Evolutionary conservation across 257 asterid species (phyloP), one percentile per base, ranked within the genome.

Genomic region (Ilex asprella): DNA sequence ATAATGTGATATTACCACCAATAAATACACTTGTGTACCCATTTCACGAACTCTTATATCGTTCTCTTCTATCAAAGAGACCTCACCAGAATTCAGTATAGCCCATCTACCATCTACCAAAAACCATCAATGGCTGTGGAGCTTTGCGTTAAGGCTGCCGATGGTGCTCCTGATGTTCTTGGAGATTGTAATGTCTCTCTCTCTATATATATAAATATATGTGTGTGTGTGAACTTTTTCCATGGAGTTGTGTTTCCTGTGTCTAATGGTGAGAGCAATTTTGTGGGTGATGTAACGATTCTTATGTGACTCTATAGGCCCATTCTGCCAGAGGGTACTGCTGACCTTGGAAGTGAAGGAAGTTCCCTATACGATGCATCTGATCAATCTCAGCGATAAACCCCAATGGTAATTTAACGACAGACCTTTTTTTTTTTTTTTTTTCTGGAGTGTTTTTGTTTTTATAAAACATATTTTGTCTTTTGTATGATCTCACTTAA

Each of bases 281-380:
- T 44, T 44, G 50, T 46, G 66, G n/a, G 12, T 62, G 31, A 46
- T 7, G 58, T 49, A 16, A 41, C 11, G 8, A 16, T 12, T 63
- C 76, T 69, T 50, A 41, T 63, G 56, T 27, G 44, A 14, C 53
- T 44, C 35, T 6, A 29, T 21, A 86, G 97, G 97, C 67, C 94
- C 95, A 11, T 86, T 89, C 70, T 64, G 81, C 73, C 97, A 84
- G 10, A 85, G 97, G 87, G 89, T 78, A 31, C 55, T 63, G 29
- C 30, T 86, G 70, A 86, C 95, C 21, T 66, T 89, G 82, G 85
- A 89, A 70, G 91, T 74, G 67, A 89, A 89, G 84, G 75, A 84
- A 39, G 74, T 83, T 41, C 76, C 87, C 15, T 83, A 84, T 73
- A 81, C 75, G 86, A 54, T 16, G 55, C 74, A 62, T 62, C 81